Conservation (phyloP, 768 basidiomycete genomes). For the Amyloporia xantha region DNA sequence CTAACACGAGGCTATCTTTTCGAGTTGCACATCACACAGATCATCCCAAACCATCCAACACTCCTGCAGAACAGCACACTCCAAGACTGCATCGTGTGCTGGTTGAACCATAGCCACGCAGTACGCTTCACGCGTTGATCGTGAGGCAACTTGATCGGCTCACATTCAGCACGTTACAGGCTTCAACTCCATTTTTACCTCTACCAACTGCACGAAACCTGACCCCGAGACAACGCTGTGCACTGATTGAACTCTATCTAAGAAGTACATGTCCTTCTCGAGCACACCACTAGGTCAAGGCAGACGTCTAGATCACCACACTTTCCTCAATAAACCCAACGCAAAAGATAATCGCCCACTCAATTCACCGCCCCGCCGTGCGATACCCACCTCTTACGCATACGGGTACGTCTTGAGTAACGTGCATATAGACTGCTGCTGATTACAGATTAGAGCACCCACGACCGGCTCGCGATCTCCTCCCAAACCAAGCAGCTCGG, state of each 20-base stretch:
- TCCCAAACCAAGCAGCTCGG: constrained; percentile 37
- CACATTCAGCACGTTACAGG: too few relatives aligned
- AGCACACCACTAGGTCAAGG: constrained; percentile 78
- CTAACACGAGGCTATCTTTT: not conserved
- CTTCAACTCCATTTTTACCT: too few relatives aligned
- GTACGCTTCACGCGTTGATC: not conserved
- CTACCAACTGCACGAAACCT: not conserved
- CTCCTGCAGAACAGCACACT: not conserved
- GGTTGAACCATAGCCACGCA: too few relatives aligned
- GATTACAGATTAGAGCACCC: constrained; percentile 41
- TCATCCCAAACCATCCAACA: too few relatives aligned
- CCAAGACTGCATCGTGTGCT: too few relatives aligned
- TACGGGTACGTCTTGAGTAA: constrained; percentile 50
- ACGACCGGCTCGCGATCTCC: constrained; percentile 52
- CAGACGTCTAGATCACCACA: constrained; percentile 77
- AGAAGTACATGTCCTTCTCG: constrained; percentile 74
- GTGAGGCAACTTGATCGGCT: not conserved
- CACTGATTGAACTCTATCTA: constrained; percentile 2
- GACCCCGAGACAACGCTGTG: not conserved
- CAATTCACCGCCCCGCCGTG: constrained; percentile 29
- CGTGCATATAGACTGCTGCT: constrained; percentile 15
- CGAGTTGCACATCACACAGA: too few relatives aligned
- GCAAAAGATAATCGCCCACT: constrained; percentile 23
- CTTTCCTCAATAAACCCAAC: constrained; percentile 61
- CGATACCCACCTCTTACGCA: constrained; percentile 56